A percentile compares a stretch with the other conserved stretches of the same genome.
phyloP scores from a whole-genome alignment of 257 asterid species.

The Haberlea rhodopensis region DNA sequence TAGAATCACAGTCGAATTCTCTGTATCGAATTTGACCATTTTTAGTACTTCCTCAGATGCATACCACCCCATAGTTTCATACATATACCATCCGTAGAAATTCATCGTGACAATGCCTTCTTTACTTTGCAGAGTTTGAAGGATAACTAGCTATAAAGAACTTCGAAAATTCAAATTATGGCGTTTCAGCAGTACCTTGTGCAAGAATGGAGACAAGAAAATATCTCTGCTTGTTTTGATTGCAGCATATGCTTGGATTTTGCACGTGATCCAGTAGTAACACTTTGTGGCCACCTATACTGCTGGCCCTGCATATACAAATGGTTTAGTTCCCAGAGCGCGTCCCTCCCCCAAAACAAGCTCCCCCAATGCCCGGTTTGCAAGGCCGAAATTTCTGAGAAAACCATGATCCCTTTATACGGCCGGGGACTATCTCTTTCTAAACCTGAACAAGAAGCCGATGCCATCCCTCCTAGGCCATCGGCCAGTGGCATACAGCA shows the following conservation, averaged over 20 bases:
- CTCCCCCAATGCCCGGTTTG: conserved; percentile 70
- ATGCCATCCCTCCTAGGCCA: conserved; percentile 72
- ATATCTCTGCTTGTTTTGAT: conserved; percentile 54
- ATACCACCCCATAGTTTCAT: no score
- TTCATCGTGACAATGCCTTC: neutral
- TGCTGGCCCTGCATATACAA: conserved; percentile 95
- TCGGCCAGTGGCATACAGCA: conserved; percentile 39
- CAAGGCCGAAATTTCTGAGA: conserved; percentile 71
- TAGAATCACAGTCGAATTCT: no score
- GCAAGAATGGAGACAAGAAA: conserved; percentile 57
- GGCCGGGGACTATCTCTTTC: conserved; percentile 55
- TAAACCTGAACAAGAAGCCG: conserved; percentile 37
- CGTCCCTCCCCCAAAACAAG: conserved; percentile 37
- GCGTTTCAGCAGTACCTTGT: conserved; percentile 50
- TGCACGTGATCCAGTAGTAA: conserved; percentile 75
- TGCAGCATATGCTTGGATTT: conserved; percentile 81
- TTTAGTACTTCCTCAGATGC: no score
- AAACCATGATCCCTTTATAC: conserved; percentile 70
- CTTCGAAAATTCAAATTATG: conserved; percentile 31
- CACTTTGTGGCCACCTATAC: conserved; percentile 85
- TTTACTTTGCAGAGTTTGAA: conserved; percentile 24
- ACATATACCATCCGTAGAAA: no score
- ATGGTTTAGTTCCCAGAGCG: conserved; percentile 54
- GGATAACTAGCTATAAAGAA: neutral
- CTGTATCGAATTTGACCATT: no score